phyloP scores from a whole-genome alignment of 2,329 filamentous ascomycete species.

The Rutstroemia sp. region DNA sequence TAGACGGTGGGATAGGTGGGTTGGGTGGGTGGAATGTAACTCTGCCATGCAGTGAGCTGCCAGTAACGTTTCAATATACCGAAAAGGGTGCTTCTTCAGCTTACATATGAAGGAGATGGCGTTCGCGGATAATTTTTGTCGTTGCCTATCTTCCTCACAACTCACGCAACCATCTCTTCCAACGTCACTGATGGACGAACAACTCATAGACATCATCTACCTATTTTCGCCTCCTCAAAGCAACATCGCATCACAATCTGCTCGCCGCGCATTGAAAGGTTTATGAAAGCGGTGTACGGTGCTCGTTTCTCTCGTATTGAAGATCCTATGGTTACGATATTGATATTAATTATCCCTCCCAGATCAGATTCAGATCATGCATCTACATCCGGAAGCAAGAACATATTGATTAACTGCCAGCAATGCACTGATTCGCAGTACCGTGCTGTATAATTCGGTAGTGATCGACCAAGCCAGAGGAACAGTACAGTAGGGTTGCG shows the following conservation, averaged over 20 bases:
- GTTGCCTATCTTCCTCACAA: not conserved
- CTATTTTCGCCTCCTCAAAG: not conserved
- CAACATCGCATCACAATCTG: not conserved
- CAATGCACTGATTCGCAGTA: no score
- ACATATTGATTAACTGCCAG: no score
- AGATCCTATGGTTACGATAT: not conserved
- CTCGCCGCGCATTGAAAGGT: not conserved
- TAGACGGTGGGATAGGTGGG: no score
- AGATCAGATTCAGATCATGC: not conserved
- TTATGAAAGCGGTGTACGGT: not conserved
- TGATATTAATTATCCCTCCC: slow-evolving; percentile 3
- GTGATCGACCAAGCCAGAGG: no score
- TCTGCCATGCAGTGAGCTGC: slow-evolving; percentile 3
- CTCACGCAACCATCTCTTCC: not conserved
- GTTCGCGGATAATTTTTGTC: not conserved
- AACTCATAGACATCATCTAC: not conserved
- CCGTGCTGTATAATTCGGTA: no score
- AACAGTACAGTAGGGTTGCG: not conserved
- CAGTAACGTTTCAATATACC: slow-evolving; percentile 7
- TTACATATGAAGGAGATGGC: slow-evolving; percentile 8
- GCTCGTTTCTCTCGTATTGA: not conserved
- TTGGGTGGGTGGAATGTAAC: slow-evolving; percentile 7
- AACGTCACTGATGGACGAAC: not conserved
- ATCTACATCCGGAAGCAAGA: no score
- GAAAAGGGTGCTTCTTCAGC: slow-evolving; percentile 4